A percentile compares a stretch with the other conserved stretches of the same genome.
Evolutionary conservation across 108 stramenopile species (phyloP).

Genomic region (Fistulifera solaris): DNA sequence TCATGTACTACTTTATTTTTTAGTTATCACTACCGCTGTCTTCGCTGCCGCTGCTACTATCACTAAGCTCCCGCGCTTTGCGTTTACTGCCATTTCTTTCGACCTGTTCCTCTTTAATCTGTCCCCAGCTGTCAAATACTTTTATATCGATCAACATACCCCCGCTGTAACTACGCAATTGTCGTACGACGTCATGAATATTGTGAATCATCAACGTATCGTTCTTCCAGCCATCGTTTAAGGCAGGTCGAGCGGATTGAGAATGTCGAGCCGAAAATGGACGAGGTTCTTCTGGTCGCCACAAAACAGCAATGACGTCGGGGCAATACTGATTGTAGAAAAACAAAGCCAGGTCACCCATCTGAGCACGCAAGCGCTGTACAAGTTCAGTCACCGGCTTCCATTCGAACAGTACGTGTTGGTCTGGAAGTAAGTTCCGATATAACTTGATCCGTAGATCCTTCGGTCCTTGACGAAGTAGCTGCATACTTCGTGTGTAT

Average conservation of each 20-base stretch:
- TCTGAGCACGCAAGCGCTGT: conserved; percentile 32
- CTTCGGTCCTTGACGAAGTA: conserved; percentile 48
- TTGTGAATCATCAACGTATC: conserved; percentile 49
- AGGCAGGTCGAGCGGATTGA: conserved; percentile 45
- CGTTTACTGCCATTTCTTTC: too few relatives aligned
- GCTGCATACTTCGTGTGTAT: conserved; percentile 48
- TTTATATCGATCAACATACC: conserved; percentile 47
- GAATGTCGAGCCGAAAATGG: conserved; percentile 65
- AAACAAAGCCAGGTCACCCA: conserved; percentile 58
- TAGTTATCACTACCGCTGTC: too few relatives aligned
- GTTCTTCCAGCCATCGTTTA: conserved; percentile 40
- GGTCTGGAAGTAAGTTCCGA: conserved; percentile 42
- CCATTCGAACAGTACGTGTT: conserved; percentile 38
- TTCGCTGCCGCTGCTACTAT: too few relatives aligned
- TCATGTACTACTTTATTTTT: too few relatives aligned
- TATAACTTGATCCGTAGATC: conserved; percentile 51
- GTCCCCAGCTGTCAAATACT: conserved; percentile 15
- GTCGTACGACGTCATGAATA: conserved; percentile 54
- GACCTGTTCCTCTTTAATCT: too few relatives aligned
- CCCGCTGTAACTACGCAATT: conserved; percentile 28
- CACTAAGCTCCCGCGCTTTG: too few relatives aligned
- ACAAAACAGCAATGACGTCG: conserved; percentile 67
- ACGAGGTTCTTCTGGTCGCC: conserved; percentile 49
- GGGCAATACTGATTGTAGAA: conserved; percentile 75
- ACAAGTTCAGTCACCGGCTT: conserved; percentile 58